Conservation (phyloP, 2,329 filamentous ascomycete genomes). For the Aureobasidium uvarum region DNA sequence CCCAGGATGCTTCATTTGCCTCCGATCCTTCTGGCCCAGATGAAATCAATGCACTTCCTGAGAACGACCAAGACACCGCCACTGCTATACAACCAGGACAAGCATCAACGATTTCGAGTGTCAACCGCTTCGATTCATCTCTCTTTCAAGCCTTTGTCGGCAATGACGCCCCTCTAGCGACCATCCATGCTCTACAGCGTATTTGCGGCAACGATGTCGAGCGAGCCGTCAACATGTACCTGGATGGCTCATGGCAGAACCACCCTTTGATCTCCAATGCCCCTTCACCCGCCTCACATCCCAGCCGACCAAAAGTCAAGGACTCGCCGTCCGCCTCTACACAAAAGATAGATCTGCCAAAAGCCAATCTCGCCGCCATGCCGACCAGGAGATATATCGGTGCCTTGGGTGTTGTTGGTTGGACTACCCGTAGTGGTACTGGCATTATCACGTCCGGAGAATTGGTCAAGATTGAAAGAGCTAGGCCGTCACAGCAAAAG, state of each 20-base stretch:
- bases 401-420: constrained; percentile 85
- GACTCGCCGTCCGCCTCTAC: constrained; percentile 17
- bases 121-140: constrained; percentile 53
- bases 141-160: constrained; percentile 60
- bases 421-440: constrained; percentile 81
- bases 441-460: constrained; percentile 78
- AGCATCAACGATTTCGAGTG: constrained; percentile 26
- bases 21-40: constrained; percentile 38
- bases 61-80: constrained; percentile 28
- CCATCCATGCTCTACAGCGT: constrained; percentile 50
- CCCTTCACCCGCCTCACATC: background rate
- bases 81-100: background rate
- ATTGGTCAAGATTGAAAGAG: constrained; percentile 78
- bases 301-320: constrained; percentile 7
- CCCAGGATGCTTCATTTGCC: constrained; percentile 33
- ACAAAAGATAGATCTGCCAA: constrained; percentile 19
- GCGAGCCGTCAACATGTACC: constrained; percentile 62
- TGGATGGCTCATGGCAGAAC: constrained; percentile 62
- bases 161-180: constrained; percentile 47
- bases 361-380: constrained; percentile 40
- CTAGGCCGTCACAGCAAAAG: constrained; percentile 60
- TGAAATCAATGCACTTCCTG: constrained; percentile 37
- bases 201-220: constrained; percentile 56
- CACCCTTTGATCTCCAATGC: constrained; percentile 13
- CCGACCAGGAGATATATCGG: constrained; percentile 74